Conservation (phyloP, 2,329 filamentous ascomycete genomes). For the Raffaelea deltoideospora region DNA sequence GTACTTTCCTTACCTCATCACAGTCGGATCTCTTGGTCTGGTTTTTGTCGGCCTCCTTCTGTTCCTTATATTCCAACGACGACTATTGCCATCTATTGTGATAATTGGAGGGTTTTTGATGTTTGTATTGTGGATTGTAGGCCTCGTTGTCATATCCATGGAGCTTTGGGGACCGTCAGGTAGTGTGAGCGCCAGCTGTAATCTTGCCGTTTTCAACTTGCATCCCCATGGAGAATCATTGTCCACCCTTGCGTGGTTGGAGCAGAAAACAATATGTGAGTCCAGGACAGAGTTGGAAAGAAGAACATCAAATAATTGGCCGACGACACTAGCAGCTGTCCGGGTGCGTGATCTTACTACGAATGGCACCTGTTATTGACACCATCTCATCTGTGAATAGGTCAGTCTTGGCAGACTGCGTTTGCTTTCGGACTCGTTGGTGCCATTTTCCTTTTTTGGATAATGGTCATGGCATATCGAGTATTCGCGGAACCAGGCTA, state of each 20-base stretch:
- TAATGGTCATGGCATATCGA: conserved; percentile 52
- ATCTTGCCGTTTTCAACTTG: conserved; percentile 38
- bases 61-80: conserved; percentile 43
- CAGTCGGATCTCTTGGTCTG: conserved; percentile 42
- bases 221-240: conserved; percentile 34
- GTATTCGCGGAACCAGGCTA: conserved; percentile 29
- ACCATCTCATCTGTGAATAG: too few relatives aligned
- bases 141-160: conserved; percentile 44
- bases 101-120: conserved; percentile 51
- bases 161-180: conserved; percentile 48
- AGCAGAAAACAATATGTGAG: conserved; percentile 50
- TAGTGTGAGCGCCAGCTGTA: conserved; percentile 44
- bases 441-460: conserved; percentile 47
- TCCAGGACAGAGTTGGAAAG: too few relatives aligned
- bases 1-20: conserved; percentile 55
- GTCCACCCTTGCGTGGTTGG: conserved; percentile 45
- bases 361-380: too few relatives aligned
- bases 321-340: too few relatives aligned
- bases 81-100: conserved; percentile 45
- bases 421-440: conserved; percentile 49
- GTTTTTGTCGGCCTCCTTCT: conserved; percentile 52
- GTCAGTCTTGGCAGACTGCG: conserved; percentile 48
- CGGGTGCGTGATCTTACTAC: too few relatives aligned
- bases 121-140: conserved; percentile 53
- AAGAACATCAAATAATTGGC: too few relatives aligned